Evolutionary conservation across 768 basidiomycete genomes (phyloP), one percentile per base, ranked within the genome.

Genomic region (Cystofilobasidium capitatum): DNA sequence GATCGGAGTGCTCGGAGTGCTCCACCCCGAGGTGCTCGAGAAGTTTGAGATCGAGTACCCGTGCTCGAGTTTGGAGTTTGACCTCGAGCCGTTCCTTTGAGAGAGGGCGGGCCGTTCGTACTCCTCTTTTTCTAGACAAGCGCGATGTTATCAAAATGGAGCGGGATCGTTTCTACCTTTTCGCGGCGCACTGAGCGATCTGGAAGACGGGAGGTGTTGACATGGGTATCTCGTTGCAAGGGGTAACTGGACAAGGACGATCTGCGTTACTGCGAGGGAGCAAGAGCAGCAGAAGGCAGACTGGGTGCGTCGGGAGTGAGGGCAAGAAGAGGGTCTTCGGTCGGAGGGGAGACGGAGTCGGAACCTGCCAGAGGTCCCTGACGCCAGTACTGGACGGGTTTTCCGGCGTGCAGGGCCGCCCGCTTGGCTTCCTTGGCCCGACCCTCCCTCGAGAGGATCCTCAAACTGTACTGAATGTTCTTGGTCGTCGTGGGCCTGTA

Each of bases 41-140:
- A 91, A 90, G 74, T 99, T 94, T 77, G 93, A 98, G 77, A 87
- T 98, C 70, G 83, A 83, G 47, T 93, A 89, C 79, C 94, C 94
- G 24, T 97, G 93, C 79, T 97, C 93, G 39, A 87, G 87, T 9
- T 79, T 99, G 65, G 94, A 99, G 81, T 91, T 99, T 77, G 87
- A 86, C 36, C 81, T 97, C 54, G 93, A 97, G 77, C 89, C 89
- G n/a, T 91, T 99, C 82, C 86, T 88, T 26, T 69, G 37, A 59
- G 26, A 7, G 31, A 51, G 58, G 39, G n/a, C 17, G 7, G 22
- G 22, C 29, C 47, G 22, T 17, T 49, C 47, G 22, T 49, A 6
- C n/a, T 45, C 44, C 44, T 17, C 47, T 17, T 29, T 17, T 49
- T 17, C 47, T 49, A n/a, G n/a, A n/a, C n/a, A n/a, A n/a, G n/a